These are phyloP conservation scores for Euclidium syriacum DNA, from an alignment of 345 rosid species.

Conservation along the genomic window DNA sequence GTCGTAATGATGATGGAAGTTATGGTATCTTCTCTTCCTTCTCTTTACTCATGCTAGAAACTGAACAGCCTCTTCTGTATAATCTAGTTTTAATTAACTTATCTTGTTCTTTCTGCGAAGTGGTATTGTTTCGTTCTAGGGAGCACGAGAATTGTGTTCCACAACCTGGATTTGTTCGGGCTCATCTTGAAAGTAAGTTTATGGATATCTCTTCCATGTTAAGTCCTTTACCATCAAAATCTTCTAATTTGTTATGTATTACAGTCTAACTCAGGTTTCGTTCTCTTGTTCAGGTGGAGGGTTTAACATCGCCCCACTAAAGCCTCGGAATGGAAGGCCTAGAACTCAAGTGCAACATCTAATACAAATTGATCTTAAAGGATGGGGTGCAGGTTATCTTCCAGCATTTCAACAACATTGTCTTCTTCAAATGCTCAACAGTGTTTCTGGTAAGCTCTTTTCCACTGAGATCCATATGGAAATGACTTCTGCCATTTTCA, in stretches of 20 bases:
- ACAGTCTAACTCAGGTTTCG: neutral
- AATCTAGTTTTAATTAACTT: conserved; percentile 12
- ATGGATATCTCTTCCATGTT: conserved; percentile 7
- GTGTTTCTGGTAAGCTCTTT: conserved; percentile 76
- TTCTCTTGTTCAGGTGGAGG: conserved; percentile 78
- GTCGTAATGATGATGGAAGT: conserved; percentile 97
- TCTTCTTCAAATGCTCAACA: conserved; percentile 96
- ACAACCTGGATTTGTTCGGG: conserved; percentile 92
- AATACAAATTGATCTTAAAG: conserved; percentile 96
- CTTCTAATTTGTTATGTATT: neutral
- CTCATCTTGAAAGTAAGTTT: conserved; percentile 90
- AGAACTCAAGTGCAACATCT: conserved; percentile 95
- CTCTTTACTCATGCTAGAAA: conserved; percentile 10
- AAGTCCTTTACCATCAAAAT: neutral
- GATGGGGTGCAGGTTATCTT: conserved; percentile 90
- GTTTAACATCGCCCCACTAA: conserved; percentile 83
- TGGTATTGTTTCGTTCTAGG: conserved; percentile 94
- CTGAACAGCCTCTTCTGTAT: neutral
- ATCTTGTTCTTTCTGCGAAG: conserved; percentile 43
- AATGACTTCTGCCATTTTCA: conserved; percentile 1
- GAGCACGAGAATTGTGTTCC: conserved; percentile 93
- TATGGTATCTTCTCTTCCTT: conserved; percentile 59
- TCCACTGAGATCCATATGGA: neutral
- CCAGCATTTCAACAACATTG: conserved; percentile 96
- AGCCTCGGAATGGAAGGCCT: conserved; percentile 77